These are phyloP conservation scores for Aspergillus conjunctus DNA, from an alignment of 495 filamentous ascomycete species.

Conservation along the genomic window DNA sequence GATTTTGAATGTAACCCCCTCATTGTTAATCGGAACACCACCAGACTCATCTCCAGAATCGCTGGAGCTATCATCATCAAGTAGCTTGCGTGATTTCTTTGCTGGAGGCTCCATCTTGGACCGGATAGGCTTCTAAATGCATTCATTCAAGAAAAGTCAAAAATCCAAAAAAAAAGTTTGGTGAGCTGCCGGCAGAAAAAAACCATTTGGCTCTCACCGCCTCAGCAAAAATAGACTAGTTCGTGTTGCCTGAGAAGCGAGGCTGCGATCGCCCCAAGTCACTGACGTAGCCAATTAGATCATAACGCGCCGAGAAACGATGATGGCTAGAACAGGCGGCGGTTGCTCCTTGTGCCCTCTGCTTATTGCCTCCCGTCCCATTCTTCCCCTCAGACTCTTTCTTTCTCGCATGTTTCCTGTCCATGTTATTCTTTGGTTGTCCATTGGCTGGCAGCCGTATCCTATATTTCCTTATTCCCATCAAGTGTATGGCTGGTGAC, in stretches of 20 bases:
- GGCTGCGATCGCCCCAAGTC: constrained; percentile 20
- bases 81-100: constrained; percentile 48
- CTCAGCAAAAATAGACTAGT: neutral
- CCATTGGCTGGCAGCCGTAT: constrained; percentile 10
- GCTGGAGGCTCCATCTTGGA: constrained; percentile 47
- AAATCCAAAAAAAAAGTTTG: constrained; percentile 42
- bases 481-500: constrained; percentile 44
- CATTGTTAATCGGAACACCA: constrained; percentile 42
- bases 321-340: constrained; percentile 24
- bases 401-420: constrained; percentile 15
- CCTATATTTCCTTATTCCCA: constrained; percentile 24
- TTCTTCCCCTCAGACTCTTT: constrained; percentile 10
- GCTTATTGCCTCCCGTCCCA: constrained; percentile 16
- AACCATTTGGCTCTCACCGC: constrained; percentile 22
- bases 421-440: constrained; percentile 5
- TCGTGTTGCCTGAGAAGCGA: constrained; percentile 23
- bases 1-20: constrained; percentile 65
- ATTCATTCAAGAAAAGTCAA: constrained; percentile 29
- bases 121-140: neutral
- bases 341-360: constrained; percentile 24
- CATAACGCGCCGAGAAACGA: constrained; percentile 24
- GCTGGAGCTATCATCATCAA: constrained; percentile 57
- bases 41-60: constrained; percentile 58
- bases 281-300: constrained; percentile 51
- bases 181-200: constrained; percentile 30